Base-by-base conservation (phyloP, 768 basidiomycete species). In the Tricholoma saponaceum region DNA sequence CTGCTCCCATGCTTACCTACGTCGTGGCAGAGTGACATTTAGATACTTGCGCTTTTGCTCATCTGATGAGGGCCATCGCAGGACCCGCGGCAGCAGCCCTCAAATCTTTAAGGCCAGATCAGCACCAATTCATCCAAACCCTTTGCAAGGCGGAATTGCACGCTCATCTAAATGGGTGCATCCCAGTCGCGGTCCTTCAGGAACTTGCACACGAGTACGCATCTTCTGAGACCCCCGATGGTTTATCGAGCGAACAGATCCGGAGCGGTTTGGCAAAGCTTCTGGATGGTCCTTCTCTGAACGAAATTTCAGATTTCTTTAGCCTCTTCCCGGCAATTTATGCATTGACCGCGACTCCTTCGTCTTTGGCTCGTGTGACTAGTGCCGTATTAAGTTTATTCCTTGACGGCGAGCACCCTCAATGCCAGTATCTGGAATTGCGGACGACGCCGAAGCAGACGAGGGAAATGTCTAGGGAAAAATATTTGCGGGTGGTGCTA, bases 141-240 rank as follows among this genome's bases (percentile, higher is more conserved):
- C 76, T 92, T 0, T 87, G 87, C 9, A 94, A 94, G 69, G 90
- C 91, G 0, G 92, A 95, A 66, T 79, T 94, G 0, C 92, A 93
- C 60, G 92, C 91, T 0, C 91, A 93, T 65, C 80, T 92, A 4
- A 92, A 92, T 62, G 91, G 91, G 0, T 93, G 84, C 9, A 92
- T 94, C 32, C 92, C 92, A 0, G 71, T 92, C 23, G 53, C 71
- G 0, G 70, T 83, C 25, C 78, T 93, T 0, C 82, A 83, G 60
- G 77, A 83, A 7, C 82, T 94, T 13, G 88, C 86, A 0, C 61
- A 63, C 8, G 76, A 83, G 32, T 77, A 72, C 52, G 62, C 65
- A 16, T 37, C 63, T 0, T 56, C 63, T 8, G 49, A 71, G 0
- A 18, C 55, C 14, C 37, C 54, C 33, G 25, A 58, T 30, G n/a